Evolutionary conservation across 371 early-diverging fungal genomes (phyloP).

Genomic region (Paraphysoderma sedebokerense): DNA sequence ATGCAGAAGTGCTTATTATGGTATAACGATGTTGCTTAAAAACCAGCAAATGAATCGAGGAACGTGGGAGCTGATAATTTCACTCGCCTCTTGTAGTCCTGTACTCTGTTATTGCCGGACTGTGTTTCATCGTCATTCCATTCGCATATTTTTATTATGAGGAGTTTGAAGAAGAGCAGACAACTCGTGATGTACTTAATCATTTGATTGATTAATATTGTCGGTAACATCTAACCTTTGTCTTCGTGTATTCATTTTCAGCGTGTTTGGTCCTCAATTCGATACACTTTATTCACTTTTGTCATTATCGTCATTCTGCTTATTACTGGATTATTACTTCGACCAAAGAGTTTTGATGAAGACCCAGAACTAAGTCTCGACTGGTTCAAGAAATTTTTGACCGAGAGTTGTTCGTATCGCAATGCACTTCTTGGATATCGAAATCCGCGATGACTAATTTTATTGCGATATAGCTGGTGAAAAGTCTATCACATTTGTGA

Average conservation of each 20-base stretch:
- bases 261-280: constrained; percentile 20
- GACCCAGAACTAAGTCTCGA: constrained; percentile 23
- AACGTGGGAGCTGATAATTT: no score
- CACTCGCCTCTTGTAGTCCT: no score
- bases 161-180: constrained; percentile 28
- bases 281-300: constrained; percentile 34
- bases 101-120: constrained; percentile 29
- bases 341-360: constrained; percentile 8
- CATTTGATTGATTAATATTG: no score
- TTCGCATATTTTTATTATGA: constrained; percentile 49
- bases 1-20: constrained; percentile 32
- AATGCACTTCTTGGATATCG: neutral
- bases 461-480: constrained; percentile 19
- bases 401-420: constrained; percentile 21
- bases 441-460: neutral
- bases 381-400: constrained; percentile 28
- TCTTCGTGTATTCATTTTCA: constrained; percentile 5
- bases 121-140: constrained; percentile 36
- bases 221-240: no score
- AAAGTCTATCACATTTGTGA: constrained; percentile 27
- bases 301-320: constrained; percentile 21
- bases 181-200: constrained; percentile 9
- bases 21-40: no score
- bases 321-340: constrained; percentile 24
- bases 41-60: no score